phyloP scores from a whole-genome alignment of 1,139 yeast genomes.

The Groenewaldozyma auringiensis region DNA sequence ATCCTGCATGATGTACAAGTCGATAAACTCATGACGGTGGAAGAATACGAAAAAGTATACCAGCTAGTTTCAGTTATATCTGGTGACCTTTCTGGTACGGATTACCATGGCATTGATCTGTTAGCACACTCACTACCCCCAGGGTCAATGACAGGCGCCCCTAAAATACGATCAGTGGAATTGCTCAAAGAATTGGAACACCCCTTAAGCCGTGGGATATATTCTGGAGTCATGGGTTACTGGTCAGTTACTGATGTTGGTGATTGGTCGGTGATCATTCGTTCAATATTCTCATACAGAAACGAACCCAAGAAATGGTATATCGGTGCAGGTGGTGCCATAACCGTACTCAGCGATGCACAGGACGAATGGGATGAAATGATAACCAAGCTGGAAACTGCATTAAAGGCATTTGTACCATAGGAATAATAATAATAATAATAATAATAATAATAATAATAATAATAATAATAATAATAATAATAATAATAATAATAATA shows the following conservation, averaged over 20 bases:
- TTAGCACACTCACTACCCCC: constrained; percentile 82
- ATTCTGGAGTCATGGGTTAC: constrained; percentile 93
- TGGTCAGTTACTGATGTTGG: constrained; percentile 86
- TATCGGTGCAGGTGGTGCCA: constrained; percentile 98
- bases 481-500: too few relatives aligned
- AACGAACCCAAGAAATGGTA: constrained; percentile 57
- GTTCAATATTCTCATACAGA: constrained; percentile 69
- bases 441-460: constrained; percentile 1
- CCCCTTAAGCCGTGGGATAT: constrained; percentile 64
- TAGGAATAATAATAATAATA: neutral
- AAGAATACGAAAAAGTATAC: constrained; percentile 83
- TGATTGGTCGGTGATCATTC: constrained; percentile 93
- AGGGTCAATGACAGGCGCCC: constrained; percentile 99
- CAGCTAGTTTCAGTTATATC: constrained; percentile 86
- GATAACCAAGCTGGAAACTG: constrained; percentile 71
- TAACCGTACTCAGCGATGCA: constrained; percentile 76
- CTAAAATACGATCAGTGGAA: constrained; percentile 87
- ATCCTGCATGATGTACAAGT: constrained; percentile 63
- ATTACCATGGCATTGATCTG: constrained; percentile 67
- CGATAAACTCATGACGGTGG: constrained; percentile 78
- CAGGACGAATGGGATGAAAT: constrained; percentile 91
- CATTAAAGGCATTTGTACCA: constrained; percentile 34
- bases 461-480: neutral
- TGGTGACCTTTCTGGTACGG: constrained; percentile 42
- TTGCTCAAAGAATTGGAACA: constrained; percentile 51